Evolutionary conservation across 768 basidiomycete species (phyloP), one percentile per base, ranked within the genome.

Genomic region (Russula brevipes): DNA sequence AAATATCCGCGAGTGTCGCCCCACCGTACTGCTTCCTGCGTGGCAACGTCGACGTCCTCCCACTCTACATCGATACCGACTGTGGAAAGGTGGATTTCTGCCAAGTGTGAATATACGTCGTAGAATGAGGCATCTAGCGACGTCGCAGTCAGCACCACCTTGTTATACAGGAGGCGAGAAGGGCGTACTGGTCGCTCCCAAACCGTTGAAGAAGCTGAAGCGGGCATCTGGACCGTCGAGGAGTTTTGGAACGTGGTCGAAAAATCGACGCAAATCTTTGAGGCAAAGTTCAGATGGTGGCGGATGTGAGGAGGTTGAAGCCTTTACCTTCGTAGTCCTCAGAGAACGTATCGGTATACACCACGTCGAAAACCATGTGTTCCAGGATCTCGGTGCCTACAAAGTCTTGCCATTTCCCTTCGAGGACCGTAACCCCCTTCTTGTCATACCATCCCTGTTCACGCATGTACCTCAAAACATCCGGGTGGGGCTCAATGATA

Each of bases 141-240:
- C 50, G 11, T 19, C 30, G 39, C 30, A n/a, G 49, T 64, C 38
- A 54, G 39, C 31, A 24, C 51, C 36, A 7, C 55, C 31, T 45
- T 51, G 16, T 11, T 24, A 42, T 17, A 4, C 7, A 19, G 33
- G 41, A 49, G 44, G 50, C 24, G 10, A 50, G 58, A 41, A 30
- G 24, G 17, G 10, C 45, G 64, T 87, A 89, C 92, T 94, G 8
- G 94, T 98, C 36, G 95, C 96, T 16, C 92, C 97, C 9, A 99
- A 82, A 12, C 97, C 97, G 70, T 99, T 93, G 81, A 98, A 99
- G 76, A 98, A 99, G 64, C 93, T 88, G 72, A 95, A 91, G 16
- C 85, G 79, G n/a, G 89, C 87, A 14, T 85, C 78, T n/a, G 85
- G 81, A 14, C 85, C 85, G 24, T 80, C 79, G 16, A 98, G 78